phyloP scores from a whole-genome alignment of 176 grass and related monocot genomes.

The Rhipidocladum racemiflorum region DNA sequence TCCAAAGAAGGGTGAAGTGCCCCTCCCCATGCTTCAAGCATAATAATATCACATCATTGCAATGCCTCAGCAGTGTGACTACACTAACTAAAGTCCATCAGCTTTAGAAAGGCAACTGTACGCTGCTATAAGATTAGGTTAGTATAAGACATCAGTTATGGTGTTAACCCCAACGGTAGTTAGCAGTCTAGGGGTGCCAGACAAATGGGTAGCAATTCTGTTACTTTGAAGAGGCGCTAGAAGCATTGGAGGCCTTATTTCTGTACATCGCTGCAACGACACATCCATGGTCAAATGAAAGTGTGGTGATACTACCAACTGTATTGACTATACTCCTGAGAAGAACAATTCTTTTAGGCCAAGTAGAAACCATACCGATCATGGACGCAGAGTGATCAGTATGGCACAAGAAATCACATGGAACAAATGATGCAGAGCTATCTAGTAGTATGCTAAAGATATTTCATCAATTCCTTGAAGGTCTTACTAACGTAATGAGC shows the following conservation, averaged over 20 bases:
- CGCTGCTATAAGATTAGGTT: neutral
- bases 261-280: neutral
- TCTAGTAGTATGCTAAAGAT: neutral
- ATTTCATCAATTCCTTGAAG: neutral
- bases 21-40: neutral
- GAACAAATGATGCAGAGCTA: neutral
- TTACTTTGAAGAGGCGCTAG: conserved; percentile 6
- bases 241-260: conserved; percentile 1
- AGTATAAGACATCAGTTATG: neutral
- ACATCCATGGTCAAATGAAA: conserved; percentile 5
- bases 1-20: neutral
- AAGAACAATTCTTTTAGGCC: neutral
- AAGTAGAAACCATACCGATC: neutral
- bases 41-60: conserved; percentile 9
- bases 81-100: neutral
- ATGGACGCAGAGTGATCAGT: neutral
- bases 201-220: neutral
- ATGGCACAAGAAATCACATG: neutral
- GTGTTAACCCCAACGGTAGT: neutral
- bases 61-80: neutral
- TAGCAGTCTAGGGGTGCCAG: neutral
- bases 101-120: neutral
- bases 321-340: neutral
- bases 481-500: neutral
- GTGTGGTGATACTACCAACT: neutral